These are phyloP conservation scores for Clonostachys rosea DNA, from an alignment of 2,329 filamentous ascomycete species.

Conservation along the genomic window DNA sequence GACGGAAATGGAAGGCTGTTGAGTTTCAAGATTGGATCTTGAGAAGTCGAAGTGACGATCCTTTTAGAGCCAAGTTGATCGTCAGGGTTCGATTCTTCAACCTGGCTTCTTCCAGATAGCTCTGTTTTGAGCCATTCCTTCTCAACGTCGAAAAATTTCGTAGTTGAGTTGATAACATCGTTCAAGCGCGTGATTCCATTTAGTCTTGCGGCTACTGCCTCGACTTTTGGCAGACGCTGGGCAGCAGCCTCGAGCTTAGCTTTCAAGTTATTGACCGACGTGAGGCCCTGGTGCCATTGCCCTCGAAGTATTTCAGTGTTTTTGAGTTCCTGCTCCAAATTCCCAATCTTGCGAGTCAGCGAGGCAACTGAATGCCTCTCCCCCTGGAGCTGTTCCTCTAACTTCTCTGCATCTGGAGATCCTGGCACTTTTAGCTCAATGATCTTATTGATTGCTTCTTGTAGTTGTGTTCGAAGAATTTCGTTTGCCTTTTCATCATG, in stretches of 20 bases:
- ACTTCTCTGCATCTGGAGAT: not conserved
- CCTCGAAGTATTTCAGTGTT: not conserved
- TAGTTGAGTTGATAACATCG: not conserved
- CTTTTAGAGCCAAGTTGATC: too few relatives aligned
- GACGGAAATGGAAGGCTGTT: too few relatives aligned
- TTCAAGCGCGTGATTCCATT: not conserved
- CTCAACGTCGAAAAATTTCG: not conserved
- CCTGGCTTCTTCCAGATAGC: not conserved
- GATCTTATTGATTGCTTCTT: not conserved
- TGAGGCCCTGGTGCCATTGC: not conserved
- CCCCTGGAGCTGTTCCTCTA: not conserved
- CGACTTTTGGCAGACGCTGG: constrained; percentile 1
- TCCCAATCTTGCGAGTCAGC: constrained; percentile 1
- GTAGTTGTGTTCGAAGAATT: not conserved
- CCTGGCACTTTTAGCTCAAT: not conserved
- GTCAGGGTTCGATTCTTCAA: not conserved
- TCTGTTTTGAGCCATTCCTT: constrained; percentile 1
- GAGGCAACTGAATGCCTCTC: not conserved
- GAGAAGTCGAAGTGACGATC: too few relatives aligned
- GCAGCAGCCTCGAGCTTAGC: not conserved
- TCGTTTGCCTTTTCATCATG: not conserved
- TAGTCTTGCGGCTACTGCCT: constrained; percentile 1
- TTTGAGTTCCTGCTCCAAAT: not conserved
- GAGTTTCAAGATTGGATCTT: too few relatives aligned
- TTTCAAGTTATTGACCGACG: not conserved